Conservation (phyloP, 371 early-diverging fungal genomes). For the Circinella umbellata region DNA sequence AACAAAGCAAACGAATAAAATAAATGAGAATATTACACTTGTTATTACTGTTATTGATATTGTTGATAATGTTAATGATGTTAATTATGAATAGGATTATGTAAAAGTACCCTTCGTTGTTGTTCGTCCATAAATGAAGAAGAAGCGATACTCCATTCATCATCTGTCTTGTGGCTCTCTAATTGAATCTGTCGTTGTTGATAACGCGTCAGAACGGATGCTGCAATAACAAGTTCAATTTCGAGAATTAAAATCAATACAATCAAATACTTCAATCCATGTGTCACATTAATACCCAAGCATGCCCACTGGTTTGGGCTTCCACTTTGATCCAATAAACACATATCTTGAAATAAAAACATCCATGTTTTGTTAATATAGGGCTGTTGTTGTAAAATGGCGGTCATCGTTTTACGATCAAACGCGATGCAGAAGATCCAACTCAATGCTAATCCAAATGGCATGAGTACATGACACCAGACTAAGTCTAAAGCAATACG, state of each 20-base stretch:
- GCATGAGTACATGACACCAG: conserved; percentile 44
- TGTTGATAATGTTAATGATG: no score
- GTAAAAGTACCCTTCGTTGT: neutral
- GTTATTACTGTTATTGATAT: neutral
- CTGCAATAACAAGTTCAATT: conserved; percentile 23
- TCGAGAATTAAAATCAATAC: conserved; percentile 35
- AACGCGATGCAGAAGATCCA: conserved; percentile 50
- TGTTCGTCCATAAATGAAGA: conserved; percentile 13
- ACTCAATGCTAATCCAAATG: conserved; percentile 42
- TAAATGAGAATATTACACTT: neutral
- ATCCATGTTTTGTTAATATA: neutral
- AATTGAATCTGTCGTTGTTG: conserved; percentile 1
- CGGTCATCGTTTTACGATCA: conserved; percentile 35
- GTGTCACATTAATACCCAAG: conserved; percentile 25
- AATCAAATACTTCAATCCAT: conserved; percentile 35
- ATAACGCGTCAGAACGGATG: neutral
- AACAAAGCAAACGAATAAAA: no score
- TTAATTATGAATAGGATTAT: neutral
- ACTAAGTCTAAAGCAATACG: conserved; percentile 23
- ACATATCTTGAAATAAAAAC: conserved; percentile 14
- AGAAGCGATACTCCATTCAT: neutral
- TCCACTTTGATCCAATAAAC: conserved; percentile 11
- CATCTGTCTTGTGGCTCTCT: neutral
- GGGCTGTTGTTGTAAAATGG: neutral
- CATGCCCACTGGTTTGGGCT: conserved; percentile 10